Base-by-base conservation (phyloP, 1,139 yeast species). In the Geotrichum candidum region DNA sequence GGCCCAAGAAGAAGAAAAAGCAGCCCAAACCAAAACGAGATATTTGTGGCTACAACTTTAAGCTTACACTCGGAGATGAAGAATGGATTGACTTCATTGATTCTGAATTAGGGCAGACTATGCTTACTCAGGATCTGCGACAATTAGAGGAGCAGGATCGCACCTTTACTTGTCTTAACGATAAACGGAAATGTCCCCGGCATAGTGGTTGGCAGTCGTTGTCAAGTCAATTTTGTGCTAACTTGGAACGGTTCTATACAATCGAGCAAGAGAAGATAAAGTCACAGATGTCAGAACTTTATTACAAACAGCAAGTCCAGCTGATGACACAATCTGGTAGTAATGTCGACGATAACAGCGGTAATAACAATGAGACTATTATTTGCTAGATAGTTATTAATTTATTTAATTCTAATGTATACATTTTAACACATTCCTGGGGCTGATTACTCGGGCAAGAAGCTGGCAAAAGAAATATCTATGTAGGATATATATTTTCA, bases 161-260 rank as follows among this genome's bases (percentile, higher is more conserved):
- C 15, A 22, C 62, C 11, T 69, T 65, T 38, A 62, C 84, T 2
- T 89, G 96, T 70, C 69, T 84, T 18, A 74, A 76, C n/a, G 94
- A 88, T 59, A 83, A 82, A 65, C 79, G 85, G 59, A 86, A 86
- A 68, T 89, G 96, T 71, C 72, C 73, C 4, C 80, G 84, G 57
- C 96, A 89, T 69, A 78, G 78, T 56, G 86, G 87, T 0, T 89
- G 96, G 96, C 80, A 78, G 72, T 76, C 76, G 56, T 80, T 88
- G 59, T 69, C 80, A 18, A 72, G 75, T 31, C 89, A 85, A 58
- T 75, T 74, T 35, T 68, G 75, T 18, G 74, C 73, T 18, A 59
- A 74, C 64, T 79, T 79, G 60, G 68, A 80, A 15, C 70, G 74
- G 23, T 78, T 75, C 51, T 65, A 73, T 38, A 72, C 74, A 35